A percentile compares a stretch with the other conserved stretches of the same genome.
Conservation (phyloP, 192 early-diverging fungal genomes). For the Lunasporangiospora selenospora region DNA sequence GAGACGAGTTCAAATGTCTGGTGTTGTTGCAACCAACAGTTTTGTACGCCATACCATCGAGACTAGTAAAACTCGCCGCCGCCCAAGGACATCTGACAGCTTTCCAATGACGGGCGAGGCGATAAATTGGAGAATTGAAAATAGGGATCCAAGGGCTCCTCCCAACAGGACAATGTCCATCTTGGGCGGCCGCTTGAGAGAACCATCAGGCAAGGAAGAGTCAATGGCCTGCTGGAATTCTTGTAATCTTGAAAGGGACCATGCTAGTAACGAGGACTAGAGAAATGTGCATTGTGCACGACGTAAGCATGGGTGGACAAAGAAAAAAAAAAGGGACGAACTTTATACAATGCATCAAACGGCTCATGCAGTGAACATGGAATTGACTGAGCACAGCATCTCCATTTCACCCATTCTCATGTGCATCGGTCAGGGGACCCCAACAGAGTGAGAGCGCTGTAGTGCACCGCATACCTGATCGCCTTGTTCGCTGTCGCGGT, state of each 20-base stretch:
- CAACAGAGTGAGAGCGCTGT: too few species aligned
- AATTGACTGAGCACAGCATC: too few species aligned
- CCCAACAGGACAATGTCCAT: constrained; percentile 89
- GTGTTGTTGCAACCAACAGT: background rate
- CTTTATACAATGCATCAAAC: too few species aligned
- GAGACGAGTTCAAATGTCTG: background rate
- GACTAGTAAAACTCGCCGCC: constrained; percentile 80
- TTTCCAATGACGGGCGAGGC: constrained; percentile 85
- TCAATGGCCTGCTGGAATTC: constrained; percentile 39
- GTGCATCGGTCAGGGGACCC: too few species aligned
- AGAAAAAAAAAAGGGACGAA: too few species aligned
- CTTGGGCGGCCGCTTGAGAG: constrained; percentile 46
- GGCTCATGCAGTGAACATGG: too few species aligned
- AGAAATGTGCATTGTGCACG: too few species aligned
- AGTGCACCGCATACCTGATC: constrained; percentile 61
- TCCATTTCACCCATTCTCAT: too few species aligned
- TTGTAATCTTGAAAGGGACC: constrained; percentile 37
- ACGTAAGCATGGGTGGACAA: too few species aligned
- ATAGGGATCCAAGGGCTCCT: constrained; percentile 90
- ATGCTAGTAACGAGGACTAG: constrained; percentile 45
- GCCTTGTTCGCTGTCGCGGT: constrained; percentile 70
- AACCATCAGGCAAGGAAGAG: background rate
- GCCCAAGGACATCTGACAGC: constrained; percentile 79
- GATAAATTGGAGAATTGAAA: constrained; percentile 93
- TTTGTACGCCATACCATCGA: constrained; percentile 71